These are phyloP conservation scores for Narthecium ossifragum DNA, from an alignment of 106 monocot genomes.

Conservation along the genomic window DNA sequence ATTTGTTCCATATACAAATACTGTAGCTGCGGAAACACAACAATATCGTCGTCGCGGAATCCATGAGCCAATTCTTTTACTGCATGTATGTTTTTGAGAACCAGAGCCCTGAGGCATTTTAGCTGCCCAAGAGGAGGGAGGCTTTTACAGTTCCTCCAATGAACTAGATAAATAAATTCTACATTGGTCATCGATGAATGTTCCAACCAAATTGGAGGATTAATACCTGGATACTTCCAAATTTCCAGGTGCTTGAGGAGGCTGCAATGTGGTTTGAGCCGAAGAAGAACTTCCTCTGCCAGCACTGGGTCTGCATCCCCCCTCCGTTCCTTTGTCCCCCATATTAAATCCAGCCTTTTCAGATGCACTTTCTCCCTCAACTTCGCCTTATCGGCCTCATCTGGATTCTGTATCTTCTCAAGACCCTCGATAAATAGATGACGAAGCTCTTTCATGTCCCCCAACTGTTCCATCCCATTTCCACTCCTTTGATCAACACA, in stretches of 20 bases:
- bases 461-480: background rate
- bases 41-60: too few relatives aligned
- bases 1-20: too few relatives aligned
- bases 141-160: background rate
- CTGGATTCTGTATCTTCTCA: background rate
- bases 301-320: background rate
- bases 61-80: too few relatives aligned
- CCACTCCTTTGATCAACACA: background rate
- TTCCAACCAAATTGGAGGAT: background rate
- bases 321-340: too few relatives aligned
- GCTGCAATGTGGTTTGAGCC: background rate
- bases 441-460: background rate
- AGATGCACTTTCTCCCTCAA: background rate
- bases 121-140: conserved; percentile 5
- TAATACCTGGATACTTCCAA: background rate
- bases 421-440: background rate
- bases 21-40: too few relatives aligned
- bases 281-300: background rate
- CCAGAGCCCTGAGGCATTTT: background rate
- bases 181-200: background rate
- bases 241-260: conserved; percentile 1
- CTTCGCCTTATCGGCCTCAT: background rate
- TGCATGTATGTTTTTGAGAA: background rate
- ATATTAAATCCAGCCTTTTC: background rate
- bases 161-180: background rate